Evolutionary conservation across 2,329 filamentous ascomycete genomes (phyloP), one percentile per base, ranked within the genome.

Genomic region (Epicoccum nigrum): DNA sequence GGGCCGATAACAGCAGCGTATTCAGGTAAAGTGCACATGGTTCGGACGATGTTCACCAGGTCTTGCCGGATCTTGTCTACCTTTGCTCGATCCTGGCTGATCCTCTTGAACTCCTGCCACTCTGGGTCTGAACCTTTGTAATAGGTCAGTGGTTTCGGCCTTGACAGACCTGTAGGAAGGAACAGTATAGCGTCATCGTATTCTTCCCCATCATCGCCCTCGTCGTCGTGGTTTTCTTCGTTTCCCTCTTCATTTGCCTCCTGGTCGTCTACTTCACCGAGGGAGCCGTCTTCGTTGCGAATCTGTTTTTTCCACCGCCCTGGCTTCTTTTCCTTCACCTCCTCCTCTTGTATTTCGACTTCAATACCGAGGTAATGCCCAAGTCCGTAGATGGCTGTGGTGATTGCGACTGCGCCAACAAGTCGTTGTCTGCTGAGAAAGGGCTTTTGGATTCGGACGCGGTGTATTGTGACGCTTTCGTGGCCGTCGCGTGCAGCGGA

Each of bases 81-180:
- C 47, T 73, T 67, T 23, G 69, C 41, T 20, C 67, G 66, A 58
- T 82, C 76, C n/a, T 68, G 71, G 6, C 76, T 70, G 13, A 81
- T 57, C 42, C 74, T 76, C 37, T 74, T 65, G 47, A 80, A 82
- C 45, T 77, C 77, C 60, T 80, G 75, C 80, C 79, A 81, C 56
- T 82, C 80, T 3, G 79, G 78, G 69, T 82, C 80, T n/a, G 74
- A 76, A 19, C 76, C 77, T 59, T 73, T 77, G 67, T 80, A 82
- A 51, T 69, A 80, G 3, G 67, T 72, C 28, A 65, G 61, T 4
- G 73, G 74, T 47, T 72, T 60, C 12, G 17, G 27, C 49, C 67
- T 74, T n/a, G 77, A 70, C 58, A 76, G 75, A 5, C 77, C 77
- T 19, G 81, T 67, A 17, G 80, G 79, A 21, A 82, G 74, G 67